A percentile compares a stretch with the other conserved stretches of the same genome.
Conservation (phyloP, 164 flowering plant genomes). For the Sedum album region DNA sequence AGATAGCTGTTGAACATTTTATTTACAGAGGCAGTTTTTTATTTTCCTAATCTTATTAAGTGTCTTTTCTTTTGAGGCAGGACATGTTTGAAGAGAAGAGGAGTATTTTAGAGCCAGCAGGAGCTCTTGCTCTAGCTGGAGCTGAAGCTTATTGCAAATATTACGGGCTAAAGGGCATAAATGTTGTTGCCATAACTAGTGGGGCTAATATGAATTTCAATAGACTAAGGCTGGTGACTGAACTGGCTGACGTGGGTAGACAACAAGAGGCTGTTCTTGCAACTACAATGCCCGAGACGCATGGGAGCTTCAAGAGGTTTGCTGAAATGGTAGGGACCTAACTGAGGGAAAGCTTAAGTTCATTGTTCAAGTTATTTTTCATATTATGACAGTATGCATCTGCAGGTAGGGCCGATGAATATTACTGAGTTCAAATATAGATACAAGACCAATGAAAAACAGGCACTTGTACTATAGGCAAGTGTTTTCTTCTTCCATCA, state of each 20-base stretch:
- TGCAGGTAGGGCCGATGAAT: constrained; percentile 80
- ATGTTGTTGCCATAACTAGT: too few species aligned
- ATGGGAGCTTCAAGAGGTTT: constrained; percentile 73
- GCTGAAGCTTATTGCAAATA: too few species aligned
- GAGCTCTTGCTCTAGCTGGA: too few species aligned
- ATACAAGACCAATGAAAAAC: constrained; percentile 30
- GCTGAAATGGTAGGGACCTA: constrained; percentile 47
- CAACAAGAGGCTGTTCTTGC: too few species aligned
- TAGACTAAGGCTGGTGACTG: too few species aligned
- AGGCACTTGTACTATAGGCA: constrained; percentile 83
- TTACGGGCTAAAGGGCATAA: too few species aligned
- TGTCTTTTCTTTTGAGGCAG: constrained; percentile 25
- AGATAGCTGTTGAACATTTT: too few species aligned
- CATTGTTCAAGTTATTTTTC: neutral
- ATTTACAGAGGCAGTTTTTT: too few species aligned
- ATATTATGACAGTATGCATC: neutral
- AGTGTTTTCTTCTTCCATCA: constrained; percentile 13
- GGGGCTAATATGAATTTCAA: too few species aligned
- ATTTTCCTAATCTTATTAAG: too few species aligned
- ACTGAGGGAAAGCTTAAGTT: neutral
- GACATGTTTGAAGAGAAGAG: constrained; percentile 99
- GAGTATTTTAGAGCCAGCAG: too few species aligned
- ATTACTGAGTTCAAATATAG: constrained; percentile 96
- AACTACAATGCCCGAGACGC: constrained; percentile 80
- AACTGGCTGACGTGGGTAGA: too few species aligned